phyloP scores from a whole-genome alignment of 2,329 filamentous ascomycete genomes.

The Torrubiella hemipterigena region DNA sequence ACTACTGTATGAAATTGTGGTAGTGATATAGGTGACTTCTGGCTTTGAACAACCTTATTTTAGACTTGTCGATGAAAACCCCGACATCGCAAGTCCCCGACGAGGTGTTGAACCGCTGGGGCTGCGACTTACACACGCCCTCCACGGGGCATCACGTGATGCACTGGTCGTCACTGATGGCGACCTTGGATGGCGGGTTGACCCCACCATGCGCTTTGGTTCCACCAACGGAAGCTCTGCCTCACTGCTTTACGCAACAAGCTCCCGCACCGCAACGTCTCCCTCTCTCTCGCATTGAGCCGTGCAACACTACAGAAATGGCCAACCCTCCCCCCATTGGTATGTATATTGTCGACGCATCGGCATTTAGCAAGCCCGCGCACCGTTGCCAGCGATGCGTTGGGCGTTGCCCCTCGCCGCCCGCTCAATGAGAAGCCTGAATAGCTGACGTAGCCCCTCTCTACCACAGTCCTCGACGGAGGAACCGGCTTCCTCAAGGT shows the following conservation, averaged over 20 bases:
- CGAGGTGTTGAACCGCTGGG: conserved; percentile 3
- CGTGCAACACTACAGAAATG: too few relatives aligned
- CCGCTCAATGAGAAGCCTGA: conserved; percentile 8
- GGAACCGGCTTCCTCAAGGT: conserved; percentile 99
- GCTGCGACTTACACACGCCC: not conserved
- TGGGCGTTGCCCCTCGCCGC: too few relatives aligned
- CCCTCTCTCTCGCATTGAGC: conserved; percentile 1
- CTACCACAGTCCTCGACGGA: conserved; percentile 79
- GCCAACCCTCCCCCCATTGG: conserved; percentile 41
- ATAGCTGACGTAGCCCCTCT: conserved; percentile 11
- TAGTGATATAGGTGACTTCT: too few relatives aligned
- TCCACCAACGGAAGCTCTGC: too few relatives aligned
- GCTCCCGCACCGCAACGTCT: too few relatives aligned
- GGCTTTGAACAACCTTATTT: too few relatives aligned
- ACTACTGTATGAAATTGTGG: too few relatives aligned
- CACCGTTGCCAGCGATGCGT: conserved; percentile 4
- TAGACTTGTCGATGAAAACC: not conserved
- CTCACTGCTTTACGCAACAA: conserved; percentile 5
- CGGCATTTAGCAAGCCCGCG: conserved; percentile 5
- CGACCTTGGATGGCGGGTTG: conserved; percentile 23
- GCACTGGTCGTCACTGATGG: conserved; percentile 11
- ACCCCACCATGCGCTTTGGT: conserved; percentile 18
- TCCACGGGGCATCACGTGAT: conserved; percentile 27
- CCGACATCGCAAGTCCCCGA: not conserved
- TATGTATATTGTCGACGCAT: conserved; percentile 19